Base-by-base conservation (phyloP, 305 asterid genomes). In the Vinca major region DNA sequence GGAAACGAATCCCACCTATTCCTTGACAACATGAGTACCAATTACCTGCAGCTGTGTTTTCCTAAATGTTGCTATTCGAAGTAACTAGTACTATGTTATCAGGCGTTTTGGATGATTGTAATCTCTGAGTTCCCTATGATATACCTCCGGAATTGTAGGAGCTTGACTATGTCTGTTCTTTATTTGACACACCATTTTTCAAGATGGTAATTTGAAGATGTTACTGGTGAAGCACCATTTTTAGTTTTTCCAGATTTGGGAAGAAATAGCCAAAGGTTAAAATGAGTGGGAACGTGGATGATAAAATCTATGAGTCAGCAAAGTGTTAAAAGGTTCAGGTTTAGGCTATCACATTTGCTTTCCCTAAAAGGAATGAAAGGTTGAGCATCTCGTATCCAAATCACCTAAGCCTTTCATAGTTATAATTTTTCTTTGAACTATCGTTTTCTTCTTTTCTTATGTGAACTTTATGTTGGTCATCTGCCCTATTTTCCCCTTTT, bases 111-210 rank as follows among this genome's bases (percentile, higher is more conserved):
- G 19, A 21, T 5, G 5, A 36, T 5, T 58, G 20, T 37, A 20
- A 14, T 51, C 8, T 51, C 21, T 49, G 17, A 49, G 53, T 49
- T 57, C 63, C 19, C n/a, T 11, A 13, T 21, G 17, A 4, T 57
- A 26, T 57, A 57, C 43, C 41, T 57, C 63, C 11, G 63, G 43
- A 57, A 57, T 14, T 12, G 63, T 57, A 19, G 17, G 57, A 54
- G 60, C 60, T 7, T 21, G 16, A 21, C 7, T 7, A 41, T 21
- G 40, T 3, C 39, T 11, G 21, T 55, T 37, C 21, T 54, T 9
- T 19, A 41, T 7, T 55, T 9, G n/a, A n/a, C 7, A 1, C 6
- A 26, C 13, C 4, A 8, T 5, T 0, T 26, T 56, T 56, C 41
- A 26, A 12, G 2, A 26, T 26, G 11, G 7, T 57, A 4, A 52